Evolutionary conservation across 371 early-diverging fungal genomes (phyloP).

Genomic region (Mortierella polycephala): DNA sequence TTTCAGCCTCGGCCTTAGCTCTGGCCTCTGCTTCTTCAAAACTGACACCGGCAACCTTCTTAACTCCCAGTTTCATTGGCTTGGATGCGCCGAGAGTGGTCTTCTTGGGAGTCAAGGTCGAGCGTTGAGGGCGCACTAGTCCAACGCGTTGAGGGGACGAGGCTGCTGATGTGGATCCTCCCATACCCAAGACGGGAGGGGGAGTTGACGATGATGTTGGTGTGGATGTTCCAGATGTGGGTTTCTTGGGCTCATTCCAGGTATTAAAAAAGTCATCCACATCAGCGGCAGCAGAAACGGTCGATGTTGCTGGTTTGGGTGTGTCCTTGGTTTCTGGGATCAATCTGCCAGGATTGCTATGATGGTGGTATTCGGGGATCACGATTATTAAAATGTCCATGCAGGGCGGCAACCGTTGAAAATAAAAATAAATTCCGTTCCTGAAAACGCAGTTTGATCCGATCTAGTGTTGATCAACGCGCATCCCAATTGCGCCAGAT

Average conservation of each 20-base stretch:
- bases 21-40: constrained; percentile 94
- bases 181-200: constrained; percentile 37
- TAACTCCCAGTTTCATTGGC: constrained; percentile 84
- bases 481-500: constrained; percentile 22
- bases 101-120: constrained; percentile 55
- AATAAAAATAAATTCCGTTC: neutral
- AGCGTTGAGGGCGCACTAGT: constrained; percentile 52
- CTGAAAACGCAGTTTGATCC: neutral
- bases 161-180: constrained; percentile 10
- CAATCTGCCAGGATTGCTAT: constrained; percentile 47
- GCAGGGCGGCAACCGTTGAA: constrained; percentile 24
- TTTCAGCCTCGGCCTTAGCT: constrained; percentile 87
- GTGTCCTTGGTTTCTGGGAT: constrained; percentile 31
- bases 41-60: constrained; percentile 82
- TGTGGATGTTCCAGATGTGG: constrained; percentile 49
- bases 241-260: constrained; percentile 55
- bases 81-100: constrained; percentile 60
- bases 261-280: constrained; percentile 56
- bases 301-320: constrained; percentile 24
- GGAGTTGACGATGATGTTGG: constrained; percentile 49
- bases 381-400: neutral
- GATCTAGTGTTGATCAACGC: too few relatives aligned
- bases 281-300: constrained; percentile 15
- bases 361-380: neutral
- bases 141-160: constrained; percentile 42